Evolutionary conservation across 2,329 filamentous ascomycete species (phyloP).

Genomic region (Talaromyces sp.): DNA sequence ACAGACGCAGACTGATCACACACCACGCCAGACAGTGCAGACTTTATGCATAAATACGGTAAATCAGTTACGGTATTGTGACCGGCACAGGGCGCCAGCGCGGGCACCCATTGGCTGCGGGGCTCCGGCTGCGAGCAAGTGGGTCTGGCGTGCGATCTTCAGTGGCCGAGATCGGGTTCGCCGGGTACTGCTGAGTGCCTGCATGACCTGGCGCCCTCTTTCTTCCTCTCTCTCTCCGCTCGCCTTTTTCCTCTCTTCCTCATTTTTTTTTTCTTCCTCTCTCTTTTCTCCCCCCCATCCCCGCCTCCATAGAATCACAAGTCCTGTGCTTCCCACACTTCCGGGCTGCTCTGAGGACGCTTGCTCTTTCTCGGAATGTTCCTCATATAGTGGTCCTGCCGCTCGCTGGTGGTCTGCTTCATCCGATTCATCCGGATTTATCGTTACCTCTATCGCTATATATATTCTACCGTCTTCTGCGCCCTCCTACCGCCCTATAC

Average conservation of each 20-base stretch:
- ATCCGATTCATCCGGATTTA: conserved; percentile 10
- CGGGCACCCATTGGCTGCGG: not conserved
- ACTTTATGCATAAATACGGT: not conserved
- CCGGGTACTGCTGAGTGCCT: not conserved
- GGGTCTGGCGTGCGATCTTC: not conserved
- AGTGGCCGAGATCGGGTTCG: not conserved
- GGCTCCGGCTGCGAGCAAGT: not conserved
- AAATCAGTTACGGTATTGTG: not conserved
- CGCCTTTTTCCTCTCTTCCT: not conserved
- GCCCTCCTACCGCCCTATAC: not conserved
- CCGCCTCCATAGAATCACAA: not conserved
- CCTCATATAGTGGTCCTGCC: conserved; percentile 18
- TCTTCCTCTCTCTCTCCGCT: not conserved
- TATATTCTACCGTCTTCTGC: not conserved
- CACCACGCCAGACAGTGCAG: too few relatives aligned
- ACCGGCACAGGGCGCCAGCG: not conserved
- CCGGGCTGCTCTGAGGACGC: not conserved
- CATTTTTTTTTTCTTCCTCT: not conserved
- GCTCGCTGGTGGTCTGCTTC: conserved; percentile 19
- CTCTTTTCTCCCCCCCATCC: not conserved
- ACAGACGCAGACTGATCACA: too few relatives aligned
- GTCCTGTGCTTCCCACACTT: not conserved
- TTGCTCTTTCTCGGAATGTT: not conserved
- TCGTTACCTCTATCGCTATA: conserved; percentile 5
- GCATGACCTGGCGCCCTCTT: not conserved